phyloP scores from a whole-genome alignment of 2,329 filamentous ascomycete species.

The Fusarium xyrophilum region DNA sequence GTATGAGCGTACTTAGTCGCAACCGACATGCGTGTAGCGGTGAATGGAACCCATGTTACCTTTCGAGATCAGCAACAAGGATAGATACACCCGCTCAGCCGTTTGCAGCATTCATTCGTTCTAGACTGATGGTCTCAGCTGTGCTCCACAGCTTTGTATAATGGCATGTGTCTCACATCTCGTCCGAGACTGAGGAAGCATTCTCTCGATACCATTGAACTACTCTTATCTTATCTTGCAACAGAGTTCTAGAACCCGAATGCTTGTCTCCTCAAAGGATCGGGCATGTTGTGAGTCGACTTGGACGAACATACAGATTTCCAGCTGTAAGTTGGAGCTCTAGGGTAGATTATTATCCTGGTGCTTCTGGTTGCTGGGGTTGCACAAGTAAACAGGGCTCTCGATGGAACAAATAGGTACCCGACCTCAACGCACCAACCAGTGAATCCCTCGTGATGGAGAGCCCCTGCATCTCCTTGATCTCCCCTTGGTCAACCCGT shows the following conservation, averaged over 20 bases:
- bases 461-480: conserved; percentile 1
- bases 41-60: not conserved
- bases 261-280: not conserved
- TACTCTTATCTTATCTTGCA: not conserved
- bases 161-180: not conserved
- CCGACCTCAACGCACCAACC: not conserved
- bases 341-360: not conserved
- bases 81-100: not conserved
- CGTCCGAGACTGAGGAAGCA: not conserved
- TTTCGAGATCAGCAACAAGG: conserved; percentile 12
- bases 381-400: conserved; percentile 12
- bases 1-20: not conserved
- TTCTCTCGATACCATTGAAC: not conserved
- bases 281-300: not conserved
- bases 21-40: not conserved
- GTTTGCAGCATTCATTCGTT: not conserved
- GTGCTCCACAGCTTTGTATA: not conserved
- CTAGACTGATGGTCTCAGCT: not conserved
- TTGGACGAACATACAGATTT: not conserved
- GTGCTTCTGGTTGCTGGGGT: conserved; percentile 25
- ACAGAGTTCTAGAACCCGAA: not conserved
- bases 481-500: not conserved
- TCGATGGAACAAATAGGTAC: conserved; percentile 1
- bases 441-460: conserved; percentile 5
- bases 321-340: not conserved